These are phyloP conservation scores for Phlebiopsis flavidoalba DNA, from an alignment of 768 basidiomycete genomes.

Conservation along the genomic window DNA sequence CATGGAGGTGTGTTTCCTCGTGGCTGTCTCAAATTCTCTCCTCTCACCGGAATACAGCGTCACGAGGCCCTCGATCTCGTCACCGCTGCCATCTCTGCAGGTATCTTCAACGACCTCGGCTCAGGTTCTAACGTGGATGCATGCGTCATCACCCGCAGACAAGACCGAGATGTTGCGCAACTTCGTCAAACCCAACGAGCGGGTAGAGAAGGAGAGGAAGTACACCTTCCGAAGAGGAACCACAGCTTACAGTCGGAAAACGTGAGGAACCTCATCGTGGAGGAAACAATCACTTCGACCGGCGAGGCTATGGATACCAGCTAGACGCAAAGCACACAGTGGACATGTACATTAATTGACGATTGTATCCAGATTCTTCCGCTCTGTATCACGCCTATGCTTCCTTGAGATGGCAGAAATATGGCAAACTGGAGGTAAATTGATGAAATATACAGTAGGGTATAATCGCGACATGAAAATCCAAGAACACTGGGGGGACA, in stretches of 20 bases:
- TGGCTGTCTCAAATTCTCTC: not conserved
- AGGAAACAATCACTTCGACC: constrained; percentile 54
- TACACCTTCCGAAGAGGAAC: constrained; percentile 77
- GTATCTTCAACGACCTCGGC: constrained; percentile 99
- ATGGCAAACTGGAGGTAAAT: too few relatives aligned
- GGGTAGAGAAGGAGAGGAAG: constrained; percentile 69
- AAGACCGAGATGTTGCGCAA: constrained; percentile 93
- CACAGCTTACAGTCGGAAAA: constrained; percentile 82
- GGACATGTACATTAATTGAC: constrained; percentile 5
- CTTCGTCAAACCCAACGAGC: constrained; percentile 86
- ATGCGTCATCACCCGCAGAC: constrained; percentile 83
- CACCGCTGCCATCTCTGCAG: constrained; percentile 81
- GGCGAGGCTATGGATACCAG: constrained; percentile 81
- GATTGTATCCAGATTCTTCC: not conserved
- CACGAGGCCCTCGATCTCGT: constrained; percentile 81
- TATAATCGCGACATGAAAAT: too few relatives aligned
- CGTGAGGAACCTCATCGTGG: constrained; percentile 65
- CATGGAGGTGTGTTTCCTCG: constrained; percentile 57
- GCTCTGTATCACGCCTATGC: not conserved
- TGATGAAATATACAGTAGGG: too few relatives aligned
- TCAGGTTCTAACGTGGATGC: constrained; percentile 99
- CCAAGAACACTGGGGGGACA: too few relatives aligned
- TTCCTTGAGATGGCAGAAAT: too few relatives aligned
- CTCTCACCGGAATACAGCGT: constrained; percentile 39
- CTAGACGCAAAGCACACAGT: constrained; percentile 28